Evolutionary conservation across 257 asterid species (phyloP), one percentile per base, ranked within the genome.

Genomic region (Echites panduratus): DNA sequence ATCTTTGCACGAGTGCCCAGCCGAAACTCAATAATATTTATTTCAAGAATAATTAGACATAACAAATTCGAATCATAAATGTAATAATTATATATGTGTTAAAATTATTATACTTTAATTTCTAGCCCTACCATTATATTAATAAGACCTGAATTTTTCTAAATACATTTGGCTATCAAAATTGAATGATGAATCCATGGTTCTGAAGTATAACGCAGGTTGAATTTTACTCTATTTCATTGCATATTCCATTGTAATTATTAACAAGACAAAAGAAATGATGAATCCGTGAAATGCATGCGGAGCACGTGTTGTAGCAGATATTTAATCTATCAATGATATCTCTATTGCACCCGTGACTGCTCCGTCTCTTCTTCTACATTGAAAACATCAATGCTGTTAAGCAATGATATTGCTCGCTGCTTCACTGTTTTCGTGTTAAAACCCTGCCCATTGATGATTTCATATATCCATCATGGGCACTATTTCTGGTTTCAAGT

Each of bases 281-380:
- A 61, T 61, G 66, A 32, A 29, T 32, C 44, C 66, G 66, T 61
- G 44, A 22, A 61, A 14, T 49, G 67, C 67, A 62, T 62, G 67
- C 67, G 67, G 44, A 16, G 67, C 45, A 62, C 67, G 67, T 32
- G 67, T 32, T 5, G 2, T 2, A 5, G 67, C 67, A 62, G 66
- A 61, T 32, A 22, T 26, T 61, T 14, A 7, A 24, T 17, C 20
- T 58, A 12, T 19, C 27, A 29, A 16, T 62, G 45, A 35, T 35
- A 62, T 20, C 2, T 50, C 11, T 62, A 35, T 17, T 32, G 24
- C 5, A 20, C 45, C 44, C 29, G n/a, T 49, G 10, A 24, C 17
- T 27, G 38, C 38, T 32, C 38, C 38, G n/a, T 32, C 38, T 27
- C 14, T 0, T 35, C 67, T 32, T 16, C 67, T 13, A 62, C 67